These are phyloP conservation scores for Diaporthe aspalathi DNA, from an alignment of 2,329 filamentous ascomycete species.

Conservation along the genomic window DNA sequence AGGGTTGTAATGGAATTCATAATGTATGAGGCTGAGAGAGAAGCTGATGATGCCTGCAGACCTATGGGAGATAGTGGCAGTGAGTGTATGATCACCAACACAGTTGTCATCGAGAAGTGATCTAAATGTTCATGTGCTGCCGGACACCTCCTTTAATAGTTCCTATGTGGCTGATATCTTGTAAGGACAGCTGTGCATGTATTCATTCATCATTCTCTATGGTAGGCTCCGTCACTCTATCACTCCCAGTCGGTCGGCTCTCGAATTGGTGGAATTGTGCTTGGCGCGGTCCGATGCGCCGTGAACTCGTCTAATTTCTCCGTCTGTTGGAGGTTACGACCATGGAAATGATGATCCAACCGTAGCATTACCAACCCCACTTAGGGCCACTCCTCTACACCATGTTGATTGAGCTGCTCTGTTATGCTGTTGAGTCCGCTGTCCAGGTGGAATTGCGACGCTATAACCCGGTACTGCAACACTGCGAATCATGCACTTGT, in stretches of 20 bases:
- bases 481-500: neutral
- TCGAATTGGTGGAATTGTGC: conserved; percentile 14
- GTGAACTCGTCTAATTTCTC: conserved; percentile 5
- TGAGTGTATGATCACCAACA: neutral
- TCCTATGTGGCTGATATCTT: neutral
- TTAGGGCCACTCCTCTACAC: neutral
- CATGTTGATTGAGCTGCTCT: neutral
- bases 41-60: neutral
- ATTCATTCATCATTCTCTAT: neutral
- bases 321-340: neutral
- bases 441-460: neutral
- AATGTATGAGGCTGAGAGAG: neutral
- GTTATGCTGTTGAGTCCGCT: neutral
- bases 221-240: neutral
- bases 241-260: neutral
- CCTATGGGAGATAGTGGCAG: neutral
- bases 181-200: neutral
- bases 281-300: neutral
- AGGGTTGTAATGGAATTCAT: neutral
- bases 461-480: neutral
- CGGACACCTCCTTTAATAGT: neutral
- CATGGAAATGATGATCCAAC: neutral
- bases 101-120: no score
- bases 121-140: neutral
- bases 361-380: conserved; percentile 1